A percentile compares a stretch with the other conserved stretches of the same genome.
phyloP scores from a whole-genome alignment of 306 rosid genomes.

The Crotalaria pallida region DNA sequence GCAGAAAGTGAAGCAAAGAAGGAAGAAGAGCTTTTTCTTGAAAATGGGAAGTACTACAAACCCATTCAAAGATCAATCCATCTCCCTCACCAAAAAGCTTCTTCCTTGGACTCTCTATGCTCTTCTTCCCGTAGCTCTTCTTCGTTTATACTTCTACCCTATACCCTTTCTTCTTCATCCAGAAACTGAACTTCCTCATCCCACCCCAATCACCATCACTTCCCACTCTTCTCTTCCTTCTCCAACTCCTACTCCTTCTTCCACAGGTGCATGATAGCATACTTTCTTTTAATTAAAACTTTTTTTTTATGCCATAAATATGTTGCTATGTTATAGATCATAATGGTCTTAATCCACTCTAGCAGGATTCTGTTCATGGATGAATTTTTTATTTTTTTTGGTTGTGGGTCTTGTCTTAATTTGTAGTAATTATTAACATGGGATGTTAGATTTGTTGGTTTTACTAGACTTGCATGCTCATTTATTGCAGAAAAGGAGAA shows the following conservation, averaged over 20 bases:
- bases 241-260: conserved; percentile 11
- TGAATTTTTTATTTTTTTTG: background rate
- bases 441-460: background rate
- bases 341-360: no score
- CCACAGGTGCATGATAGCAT: conserved; percentile 21
- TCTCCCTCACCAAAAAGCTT: conserved; percentile 38
- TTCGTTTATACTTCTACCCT: conserved; percentile 61
- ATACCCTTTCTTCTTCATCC: conserved; percentile 34
- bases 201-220: conserved; percentile 20
- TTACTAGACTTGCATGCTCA: background rate
- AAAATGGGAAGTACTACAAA: conserved; percentile 42
- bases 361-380: no score
- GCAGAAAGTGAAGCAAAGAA: background rate
- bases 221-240: conserved; percentile 22
- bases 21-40: conserved; percentile 1
- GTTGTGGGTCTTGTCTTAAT: background rate
- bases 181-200: conserved; percentile 29
- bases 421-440: background rate
- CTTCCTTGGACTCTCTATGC: conserved; percentile 54
- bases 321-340: no score
- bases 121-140: conserved; percentile 55
- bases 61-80: conserved; percentile 43
- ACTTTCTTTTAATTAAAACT: no score
- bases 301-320: no score
- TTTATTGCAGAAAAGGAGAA: conserved; percentile 44